Base-by-base conservation (phyloP, 2,329 filamentous ascomycete genomes). In the Colletotrichum musae region DNA sequence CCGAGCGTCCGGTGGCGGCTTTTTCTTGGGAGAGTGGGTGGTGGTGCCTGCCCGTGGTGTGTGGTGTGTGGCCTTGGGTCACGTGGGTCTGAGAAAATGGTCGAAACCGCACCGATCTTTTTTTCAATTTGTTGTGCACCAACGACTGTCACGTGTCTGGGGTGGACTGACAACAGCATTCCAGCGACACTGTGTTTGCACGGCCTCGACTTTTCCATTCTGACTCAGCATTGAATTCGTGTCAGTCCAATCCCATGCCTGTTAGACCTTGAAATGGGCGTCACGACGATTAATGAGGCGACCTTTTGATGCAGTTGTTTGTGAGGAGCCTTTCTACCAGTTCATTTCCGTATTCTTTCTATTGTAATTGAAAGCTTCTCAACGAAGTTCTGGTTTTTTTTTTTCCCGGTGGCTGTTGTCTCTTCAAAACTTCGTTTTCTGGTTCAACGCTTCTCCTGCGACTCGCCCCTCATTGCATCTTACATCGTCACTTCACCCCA, bases 161-260 rank as follows among this genome's bases (percentile, higher is more conserved):
- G 28, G 9, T 32, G 5, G 28, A 32, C 28, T 2, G 32, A 36
- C 7, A 36, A 36, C 32, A 36, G 32, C 32, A 36, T 36, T 36
- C 10, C 9, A 36, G 32, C 9, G 9, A 10, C 32, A 36, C 32
- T 59, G 64, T 68, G 59, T 64, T 68, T 68, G 59, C 50, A 68
- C 65, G 16, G 65, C 53, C 51, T 15, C 26, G 6, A 18, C n/a
- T 24, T 43, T 51, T 36, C 28, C 24, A 48, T 47, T 18, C 28
- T 68, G 53, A 64, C 26, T 64, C 53, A 64, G 60, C 65, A 68
- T 15, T n/a, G 16, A 15, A n/a, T 43, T 36, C 15, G 41, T 5
- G 16, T 43, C 41, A n/a, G 41, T 43, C 13, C 41, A 43, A 5
- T 2, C 13, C 15, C 32, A 36, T 36, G 32, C 32, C 10, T 10